Conservation (phyloP, 164 flowering plant species). For the Santalum album region DNA sequence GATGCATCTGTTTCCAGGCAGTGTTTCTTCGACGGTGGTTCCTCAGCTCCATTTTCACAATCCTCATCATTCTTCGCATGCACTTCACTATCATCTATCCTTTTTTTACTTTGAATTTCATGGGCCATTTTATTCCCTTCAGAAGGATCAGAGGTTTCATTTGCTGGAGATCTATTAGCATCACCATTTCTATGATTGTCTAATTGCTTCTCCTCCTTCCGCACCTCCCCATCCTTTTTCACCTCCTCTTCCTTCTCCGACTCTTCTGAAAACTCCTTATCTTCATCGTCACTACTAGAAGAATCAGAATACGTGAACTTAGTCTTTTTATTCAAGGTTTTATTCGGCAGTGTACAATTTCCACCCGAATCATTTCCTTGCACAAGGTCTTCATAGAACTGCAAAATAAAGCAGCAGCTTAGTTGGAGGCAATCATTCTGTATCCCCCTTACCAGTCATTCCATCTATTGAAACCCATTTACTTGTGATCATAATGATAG, state of each 20-base stretch:
- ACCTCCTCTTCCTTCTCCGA: conserved; percentile 6
- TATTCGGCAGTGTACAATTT: conserved; percentile 19
- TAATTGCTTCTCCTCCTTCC: conserved; percentile 12
- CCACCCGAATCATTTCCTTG: conserved; percentile 33
- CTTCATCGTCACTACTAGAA: conserved; percentile 41
- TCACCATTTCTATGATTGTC: conserved; percentile 4
- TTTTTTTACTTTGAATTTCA: conserved; percentile 13
- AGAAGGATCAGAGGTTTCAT: conserved; percentile 7
- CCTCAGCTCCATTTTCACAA: conserved; percentile 27
- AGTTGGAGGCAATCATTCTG: background rate
- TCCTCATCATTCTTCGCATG: conserved; percentile 10
- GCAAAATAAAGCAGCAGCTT: conserved; percentile 11
- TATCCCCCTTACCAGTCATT: background rate
- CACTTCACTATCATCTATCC: conserved; percentile 6
- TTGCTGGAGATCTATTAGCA: conserved; percentile 5
- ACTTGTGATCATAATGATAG: too few species aligned
- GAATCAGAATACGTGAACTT: conserved; percentile 64
- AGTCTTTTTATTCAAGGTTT: conserved; percentile 58
- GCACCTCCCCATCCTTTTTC: background rate
- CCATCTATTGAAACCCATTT: background rate
- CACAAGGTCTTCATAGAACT: conserved; percentile 81
- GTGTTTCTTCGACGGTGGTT: conserved; percentile 50
- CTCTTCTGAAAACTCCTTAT: conserved; percentile 25
- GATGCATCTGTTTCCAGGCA: conserved; percentile 25
- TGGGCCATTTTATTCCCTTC: conserved; percentile 1